These are phyloP conservation scores for Diaporthe ampelina DNA, from an alignment of 2,329 filamentous ascomycete species.

Conservation along the genomic window DNA sequence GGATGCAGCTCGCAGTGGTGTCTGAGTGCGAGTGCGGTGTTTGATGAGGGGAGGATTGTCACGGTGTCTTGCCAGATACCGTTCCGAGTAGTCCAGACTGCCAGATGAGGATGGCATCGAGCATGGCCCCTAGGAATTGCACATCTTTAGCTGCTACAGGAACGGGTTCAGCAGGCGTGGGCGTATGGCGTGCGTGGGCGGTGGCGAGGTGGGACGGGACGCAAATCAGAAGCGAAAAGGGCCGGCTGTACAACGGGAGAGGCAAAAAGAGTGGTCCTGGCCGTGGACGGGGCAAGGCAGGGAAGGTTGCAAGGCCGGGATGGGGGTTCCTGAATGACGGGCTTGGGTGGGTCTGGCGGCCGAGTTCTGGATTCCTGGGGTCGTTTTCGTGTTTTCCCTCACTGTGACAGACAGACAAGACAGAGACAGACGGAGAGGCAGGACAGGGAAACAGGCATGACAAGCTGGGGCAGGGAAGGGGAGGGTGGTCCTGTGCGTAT, in stretches of 20 bases:
- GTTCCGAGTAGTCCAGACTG: neutral
- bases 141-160: constrained; percentile 21
- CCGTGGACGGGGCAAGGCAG: neutral
- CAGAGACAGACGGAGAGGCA: no score
- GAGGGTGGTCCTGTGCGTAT: no score
- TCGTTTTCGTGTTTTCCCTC: constrained; percentile 4
- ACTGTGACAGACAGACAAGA: neutral
- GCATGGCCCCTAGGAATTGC: constrained; percentile 4
- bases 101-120: constrained; percentile 21
- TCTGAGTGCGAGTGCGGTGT: neutral
- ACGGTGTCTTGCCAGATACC: neutral
- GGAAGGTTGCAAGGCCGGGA: constrained; percentile 28
- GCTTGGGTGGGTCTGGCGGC: constrained; percentile 16
- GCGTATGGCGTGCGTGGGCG: neutral
- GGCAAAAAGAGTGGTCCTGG: constrained; percentile 34
- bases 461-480: neutral
- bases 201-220: constrained; percentile 24
- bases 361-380: constrained; percentile 15
- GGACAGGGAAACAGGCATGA: neutral
- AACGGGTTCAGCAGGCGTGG: neutral
- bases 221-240: constrained; percentile 33
- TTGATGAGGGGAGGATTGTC: neutral
- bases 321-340: constrained; percentile 25
- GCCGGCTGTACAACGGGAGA: constrained; percentile 22
- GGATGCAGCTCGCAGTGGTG: neutral